A percentile compares a stretch with the other conserved stretches of the same genome.
phyloP scores from a whole-genome alignment of 495 filamentous ascomycete species.

The Aspergillus baeticus region DNA sequence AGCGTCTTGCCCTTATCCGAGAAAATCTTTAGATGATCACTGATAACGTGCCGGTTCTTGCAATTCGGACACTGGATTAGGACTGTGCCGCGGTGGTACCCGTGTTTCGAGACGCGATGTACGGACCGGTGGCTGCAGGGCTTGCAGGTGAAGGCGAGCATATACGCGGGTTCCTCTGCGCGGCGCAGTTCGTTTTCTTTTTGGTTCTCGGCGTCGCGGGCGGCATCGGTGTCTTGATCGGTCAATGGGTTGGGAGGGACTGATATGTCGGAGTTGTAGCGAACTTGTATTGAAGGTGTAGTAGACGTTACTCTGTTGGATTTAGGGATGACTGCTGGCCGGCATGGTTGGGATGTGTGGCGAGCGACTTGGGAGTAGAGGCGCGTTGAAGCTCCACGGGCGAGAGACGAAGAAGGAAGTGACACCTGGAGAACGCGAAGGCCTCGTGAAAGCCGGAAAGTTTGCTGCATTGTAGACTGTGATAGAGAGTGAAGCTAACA shows the following conservation, averaged over 20 bases:
- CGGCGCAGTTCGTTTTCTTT: constrained; percentile 34
- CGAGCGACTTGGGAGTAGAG: constrained; percentile 19
- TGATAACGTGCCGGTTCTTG: constrained; percentile 83
- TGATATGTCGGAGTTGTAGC: constrained; percentile 32
- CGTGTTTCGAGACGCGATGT: constrained; percentile 85
- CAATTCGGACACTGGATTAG: constrained; percentile 85
- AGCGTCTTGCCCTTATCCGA: constrained; percentile 38
- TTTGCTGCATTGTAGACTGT: constrained; percentile 11
- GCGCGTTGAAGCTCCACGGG: constrained; percentile 15
- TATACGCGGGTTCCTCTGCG: constrained; percentile 67
- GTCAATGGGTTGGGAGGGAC: constrained; percentile 28
- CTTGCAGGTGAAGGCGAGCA: constrained; percentile 87
- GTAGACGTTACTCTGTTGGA: constrained; percentile 1
- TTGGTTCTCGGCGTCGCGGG: constrained; percentile 30
- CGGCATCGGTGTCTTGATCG: constrained; percentile 21
- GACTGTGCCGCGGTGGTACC: constrained; percentile 85
- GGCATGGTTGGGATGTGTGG: constrained; percentile 7
- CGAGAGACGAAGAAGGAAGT: constrained; percentile 16
- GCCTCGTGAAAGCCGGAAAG: constrained; percentile 11
- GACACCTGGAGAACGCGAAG: constrained; percentile 17
- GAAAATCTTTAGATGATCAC: constrained; percentile 71
- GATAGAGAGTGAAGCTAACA: neutral
- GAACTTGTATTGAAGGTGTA: constrained; percentile 7
- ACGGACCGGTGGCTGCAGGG: constrained; percentile 73
- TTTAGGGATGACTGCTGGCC: constrained; percentile 2